Conservation (phyloP, 306 rosid species). For the Carpinus viminea region DNA sequence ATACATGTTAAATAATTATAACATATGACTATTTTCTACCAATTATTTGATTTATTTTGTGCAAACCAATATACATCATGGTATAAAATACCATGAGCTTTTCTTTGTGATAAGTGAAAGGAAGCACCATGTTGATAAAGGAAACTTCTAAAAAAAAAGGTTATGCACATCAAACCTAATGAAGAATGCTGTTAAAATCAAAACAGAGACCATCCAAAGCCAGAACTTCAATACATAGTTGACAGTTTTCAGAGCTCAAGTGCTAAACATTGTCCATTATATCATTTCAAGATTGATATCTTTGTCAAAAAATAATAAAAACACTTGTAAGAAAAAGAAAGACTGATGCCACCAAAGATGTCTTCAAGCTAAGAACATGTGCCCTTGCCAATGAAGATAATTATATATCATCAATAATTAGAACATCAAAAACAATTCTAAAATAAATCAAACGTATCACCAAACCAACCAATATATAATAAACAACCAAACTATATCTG, state of each 20-base stretch:
- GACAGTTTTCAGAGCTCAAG: not conserved
- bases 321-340: constrained; percentile 51
- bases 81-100: not conserved
- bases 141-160: not conserved
- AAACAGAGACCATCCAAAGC: not conserved
- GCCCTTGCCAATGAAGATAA: too few relatives aligned
- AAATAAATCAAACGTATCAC: too few relatives aligned
- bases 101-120: not conserved
- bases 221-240: not conserved
- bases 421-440: too few relatives aligned
- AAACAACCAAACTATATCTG: too few relatives aligned
- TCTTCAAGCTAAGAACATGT: too few relatives aligned
- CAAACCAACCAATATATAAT: too few relatives aligned
- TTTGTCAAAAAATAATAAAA: constrained; percentile 6
- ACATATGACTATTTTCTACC: not conserved
- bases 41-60: not conserved
- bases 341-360: too few relatives aligned
- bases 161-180: not conserved
- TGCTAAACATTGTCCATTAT: not conserved
- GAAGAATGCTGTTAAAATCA: not conserved
- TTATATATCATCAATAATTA: too few relatives aligned
- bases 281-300: not conserved
- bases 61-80: constrained; percentile 12
- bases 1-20: not conserved
- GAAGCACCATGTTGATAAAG: not conserved